Base-by-base conservation (phyloP, 257 asterid genomes). In the Thymus mandschuricus region DNA sequence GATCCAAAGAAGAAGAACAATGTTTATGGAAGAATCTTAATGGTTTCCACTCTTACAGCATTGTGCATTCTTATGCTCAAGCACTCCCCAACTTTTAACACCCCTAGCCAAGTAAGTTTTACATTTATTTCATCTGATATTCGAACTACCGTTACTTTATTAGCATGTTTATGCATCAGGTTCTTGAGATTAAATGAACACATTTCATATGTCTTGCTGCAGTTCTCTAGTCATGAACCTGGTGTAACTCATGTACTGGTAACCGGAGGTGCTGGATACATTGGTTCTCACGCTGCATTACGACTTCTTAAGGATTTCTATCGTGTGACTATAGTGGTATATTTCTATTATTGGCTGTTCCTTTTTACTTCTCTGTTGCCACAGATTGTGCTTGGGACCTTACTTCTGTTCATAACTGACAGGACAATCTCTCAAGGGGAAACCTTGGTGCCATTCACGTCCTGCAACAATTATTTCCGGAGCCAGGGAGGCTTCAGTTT, bases 211-310 rank as follows among this genome's bases (percentile, higher is more conserved):
- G 62, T 77, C 74, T 64, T 71, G 10, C 10, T 68, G 15, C 84
- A 92, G 97, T 90, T 92, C 72, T 86, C 97, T 45, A 81, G 77
- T 66, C 92, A 82, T 43, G 96, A 92, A 81, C 81, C 87, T 11
- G 98, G 97, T 48, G 96, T 90, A 41, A 85, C 95, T 78, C 98
- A 92, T 76, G 97, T 92, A 71, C 80, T 92, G 64, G 96, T 92
- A 50, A 92, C 98, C 38, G 98, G 98, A 79, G 98, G 98, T 69
- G 98, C 97, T 71, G 98, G 96, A 21, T 92, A 83, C 81, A 92
- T 92, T 49, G 98, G 98, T 64, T 90, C 98, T 60, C 98, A 92
- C 80, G 96, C 97, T 60, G 89, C 91, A 38, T 76, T 92, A 70
- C 85, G 94, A 11, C 96, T 92, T 74, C 92, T 92, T n/a, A 81